A percentile compares a stretch with the other conserved stretches of the same genome.
These are phyloP conservation scores for Phialemoniopsis sp. DNA, from an alignment of 2,329 filamentous ascomycete genomes.

Conservation along the genomic window DNA sequence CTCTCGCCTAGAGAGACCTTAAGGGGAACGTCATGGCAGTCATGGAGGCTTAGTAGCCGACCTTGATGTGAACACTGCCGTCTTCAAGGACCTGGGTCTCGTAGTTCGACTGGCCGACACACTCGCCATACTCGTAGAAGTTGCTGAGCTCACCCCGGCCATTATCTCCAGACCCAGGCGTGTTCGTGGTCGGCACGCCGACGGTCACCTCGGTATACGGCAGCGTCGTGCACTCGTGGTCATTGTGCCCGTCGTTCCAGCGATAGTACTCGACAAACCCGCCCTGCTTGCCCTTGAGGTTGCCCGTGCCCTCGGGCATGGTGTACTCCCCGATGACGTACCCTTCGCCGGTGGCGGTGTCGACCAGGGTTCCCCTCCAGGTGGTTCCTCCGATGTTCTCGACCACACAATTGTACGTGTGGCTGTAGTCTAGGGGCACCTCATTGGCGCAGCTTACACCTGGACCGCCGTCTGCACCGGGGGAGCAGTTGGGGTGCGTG, in stretches of 20 bases:
- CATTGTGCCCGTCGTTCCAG: slow-evolving; percentile 9
- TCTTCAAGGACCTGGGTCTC: too few relatives aligned
- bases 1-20: too few relatives aligned
- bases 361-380: slow-evolving; percentile 15
- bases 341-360: slow-evolving; percentile 6
- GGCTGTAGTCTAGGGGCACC: slow-evolving; percentile 7
- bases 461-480: too few relatives aligned
- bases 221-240: slow-evolving; percentile 9
- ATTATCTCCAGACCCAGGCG: slow-evolving; percentile 1
- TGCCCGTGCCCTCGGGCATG: slow-evolving; percentile 9
- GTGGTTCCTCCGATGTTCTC: slow-evolving; percentile 9
- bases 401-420: slow-evolving; percentile 13
- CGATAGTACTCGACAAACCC: slow-evolving; percentile 17
- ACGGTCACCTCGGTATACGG: slow-evolving; percentile 11
- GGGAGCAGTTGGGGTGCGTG: too few relatives aligned
- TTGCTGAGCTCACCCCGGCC: slow-evolving; percentile 7
- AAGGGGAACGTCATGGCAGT: too few relatives aligned
- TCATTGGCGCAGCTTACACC: too few relatives aligned
- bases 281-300: slow-evolving; percentile 5
- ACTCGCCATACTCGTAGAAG: slow-evolving; percentile 13
- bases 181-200: slow-evolving; percentile 8
- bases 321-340: slow-evolving; percentile 13
- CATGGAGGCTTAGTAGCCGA: too few relatives aligned
- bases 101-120: slow-evolving; percentile 3
- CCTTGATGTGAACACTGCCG: too few relatives aligned